Conservation (phyloP, 2,329 filamentous ascomycete genomes). For the Coccinonectria pachysandricola region DNA sequence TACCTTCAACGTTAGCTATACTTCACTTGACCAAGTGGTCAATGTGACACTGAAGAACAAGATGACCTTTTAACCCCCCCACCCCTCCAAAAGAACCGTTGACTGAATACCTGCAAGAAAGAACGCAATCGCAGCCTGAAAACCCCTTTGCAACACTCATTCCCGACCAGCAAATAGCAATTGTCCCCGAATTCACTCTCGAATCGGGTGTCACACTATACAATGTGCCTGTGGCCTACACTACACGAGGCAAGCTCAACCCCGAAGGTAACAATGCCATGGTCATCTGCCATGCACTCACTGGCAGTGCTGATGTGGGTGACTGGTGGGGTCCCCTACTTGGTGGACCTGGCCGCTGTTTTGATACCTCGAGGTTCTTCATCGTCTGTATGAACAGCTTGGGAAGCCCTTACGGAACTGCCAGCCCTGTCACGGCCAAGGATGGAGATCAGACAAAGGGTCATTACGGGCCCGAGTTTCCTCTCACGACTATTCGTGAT, state of each 20-base stretch:
- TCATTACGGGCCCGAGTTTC: conserved; percentile 90
- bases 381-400: conserved; percentile 79
- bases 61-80: no score
- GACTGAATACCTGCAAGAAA: conserved; percentile 59
- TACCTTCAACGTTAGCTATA: neutral
- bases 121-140: conserved; percentile 62
- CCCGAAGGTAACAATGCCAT: conserved; percentile 54
- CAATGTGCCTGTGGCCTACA: conserved; percentile 65
- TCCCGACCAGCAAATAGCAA: conserved; percentile 75
- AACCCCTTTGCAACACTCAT: conserved; percentile 86
- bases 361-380: conserved; percentile 76
- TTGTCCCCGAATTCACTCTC: conserved; percentile 81
- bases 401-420: conserved; percentile 76
- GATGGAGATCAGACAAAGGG: conserved; percentile 66
- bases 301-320: conserved; percentile 72
- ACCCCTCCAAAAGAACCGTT: conserved; percentile 27
- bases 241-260: conserved; percentile 51
- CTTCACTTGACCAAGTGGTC: neutral
- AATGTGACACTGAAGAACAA: no score
- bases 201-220: conserved; percentile 79
- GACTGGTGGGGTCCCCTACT: conserved; percentile 86
- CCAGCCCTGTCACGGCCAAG: conserved; percentile 81
- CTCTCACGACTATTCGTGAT: conserved; percentile 86
- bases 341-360: conserved; percentile 66
- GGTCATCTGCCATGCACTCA: conserved; percentile 76